Evolutionary conservation across 2,329 filamentous ascomycete species (phyloP), one percentile per base, ranked within the genome.

Genomic region (Claviceps monticola): DNA sequence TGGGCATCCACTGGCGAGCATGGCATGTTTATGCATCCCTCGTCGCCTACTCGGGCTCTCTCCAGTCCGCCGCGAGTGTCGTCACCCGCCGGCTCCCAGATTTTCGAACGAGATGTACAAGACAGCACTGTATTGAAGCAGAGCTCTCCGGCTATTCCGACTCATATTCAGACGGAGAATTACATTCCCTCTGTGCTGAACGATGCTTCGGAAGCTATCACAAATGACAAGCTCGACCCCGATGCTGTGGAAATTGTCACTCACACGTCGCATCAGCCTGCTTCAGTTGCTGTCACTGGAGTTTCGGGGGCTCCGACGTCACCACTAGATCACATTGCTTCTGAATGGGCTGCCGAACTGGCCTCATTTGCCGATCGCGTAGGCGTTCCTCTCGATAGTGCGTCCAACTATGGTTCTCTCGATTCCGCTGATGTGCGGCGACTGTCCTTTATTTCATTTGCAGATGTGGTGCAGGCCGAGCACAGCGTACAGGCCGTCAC

Each of bases 31-130:
- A 66, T 69, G 46, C 64, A 74, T 11, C 79, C 82, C 14, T 72
- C 80, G 0, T 88, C 86, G 2, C 86, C 86, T 3, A 74, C 71
- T 54, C 79, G 81, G 53, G 79, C 78, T 49, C 68, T 87, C 45
- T 83, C 84, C 13, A 77, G 79, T 9, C 91, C 88, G 8, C 84
- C 88, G 4, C 78, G 85, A 48, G 69, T 90, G 45, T 79, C 84
- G 50, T 95, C 88, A 19, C 88, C 90, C 14, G 86, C 88, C 11
- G 76, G 78, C 29, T 84, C 81, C 4, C 81, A 84, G 59, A 96
- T 97, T 61, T 97, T 97, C 64, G 91, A 97, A 72, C 86, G 91
- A 61, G 88, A 90, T 65, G 91, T 97, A 23, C 91, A 96, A 67
- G 90, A 96, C 61, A 80, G 80, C 61, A 73, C 78, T 34, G 62